Evolutionary conservation across 495 filamentous ascomycete genomes (phyloP).

Genomic region (Hypoxylon fragiforme): DNA sequence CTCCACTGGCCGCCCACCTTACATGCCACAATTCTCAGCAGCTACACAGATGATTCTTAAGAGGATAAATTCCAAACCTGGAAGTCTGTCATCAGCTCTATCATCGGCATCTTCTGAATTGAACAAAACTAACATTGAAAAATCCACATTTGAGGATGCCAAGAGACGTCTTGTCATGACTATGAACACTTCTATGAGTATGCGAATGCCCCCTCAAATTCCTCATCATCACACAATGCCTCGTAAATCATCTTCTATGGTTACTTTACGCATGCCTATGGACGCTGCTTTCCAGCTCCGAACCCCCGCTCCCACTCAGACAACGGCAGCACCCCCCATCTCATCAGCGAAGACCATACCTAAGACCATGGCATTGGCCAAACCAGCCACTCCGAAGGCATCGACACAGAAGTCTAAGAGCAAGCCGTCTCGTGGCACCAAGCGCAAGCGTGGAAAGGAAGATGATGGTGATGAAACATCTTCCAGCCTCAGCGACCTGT

Average conservation of each 20-base stretch:
- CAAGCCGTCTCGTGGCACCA: conserved; percentile 37
- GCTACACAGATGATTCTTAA: conserved; percentile 62
- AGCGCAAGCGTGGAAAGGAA: conserved; percentile 54
- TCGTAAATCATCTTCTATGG: background rate
- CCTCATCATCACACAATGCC: background rate
- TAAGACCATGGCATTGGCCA: background rate
- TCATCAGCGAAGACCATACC: background rate
- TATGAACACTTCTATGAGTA: conserved; percentile 54
- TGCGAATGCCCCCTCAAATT: conserved; percentile 45
- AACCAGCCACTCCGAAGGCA: conserved; percentile 20
- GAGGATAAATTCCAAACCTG: conserved; percentile 50
- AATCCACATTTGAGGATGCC: conserved; percentile 51
- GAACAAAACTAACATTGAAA: conserved; percentile 38
- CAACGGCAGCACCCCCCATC: background rate
- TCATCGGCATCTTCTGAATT: conserved; percentile 38
- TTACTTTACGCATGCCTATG: conserved; percentile 30
- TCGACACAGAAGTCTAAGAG: conserved; percentile 20
- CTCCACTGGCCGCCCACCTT: conserved; percentile 39
- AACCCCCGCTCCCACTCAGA: conserved; percentile 11
- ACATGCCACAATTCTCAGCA: conserved; percentile 57
- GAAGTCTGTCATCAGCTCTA: conserved; percentile 40
- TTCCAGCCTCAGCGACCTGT: conserved; percentile 43
- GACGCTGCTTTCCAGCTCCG: conserved; percentile 29
- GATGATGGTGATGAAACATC: conserved; percentile 41
- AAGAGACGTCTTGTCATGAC: conserved; percentile 51